Conservation (phyloP, 2,329 filamentous ascomycete genomes). For the Nothophoma quercina region DNA sequence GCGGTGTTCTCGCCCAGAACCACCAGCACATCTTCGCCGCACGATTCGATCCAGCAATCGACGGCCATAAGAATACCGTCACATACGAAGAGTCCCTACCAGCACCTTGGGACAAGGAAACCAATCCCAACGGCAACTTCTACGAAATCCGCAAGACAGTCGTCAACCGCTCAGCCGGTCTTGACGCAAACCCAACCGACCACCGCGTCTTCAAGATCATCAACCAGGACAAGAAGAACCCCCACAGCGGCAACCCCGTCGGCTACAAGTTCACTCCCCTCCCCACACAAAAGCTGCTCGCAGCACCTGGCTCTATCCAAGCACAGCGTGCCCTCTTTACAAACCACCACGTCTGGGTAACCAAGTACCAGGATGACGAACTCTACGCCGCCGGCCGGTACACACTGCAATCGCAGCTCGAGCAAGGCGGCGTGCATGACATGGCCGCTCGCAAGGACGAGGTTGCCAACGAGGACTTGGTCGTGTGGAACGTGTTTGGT, state of each 20-base stretch:
- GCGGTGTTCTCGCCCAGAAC: slow-evolving; percentile 71
- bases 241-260: slow-evolving; percentile 54
- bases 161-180: slow-evolving; percentile 56
- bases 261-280: slow-evolving; percentile 59
- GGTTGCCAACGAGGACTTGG: slow-evolving; percentile 56
- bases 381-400: slow-evolving; percentile 59
- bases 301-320: slow-evolving; percentile 55
- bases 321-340: slow-evolving; percentile 58
- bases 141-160: slow-evolving; percentile 63
- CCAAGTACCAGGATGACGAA: slow-evolving; percentile 61
- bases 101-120: slow-evolving; percentile 58
- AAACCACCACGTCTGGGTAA: slow-evolving; percentile 62
- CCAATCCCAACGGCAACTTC: slow-evolving; percentile 68
- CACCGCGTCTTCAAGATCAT: slow-evolving; percentile 65
- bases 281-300: slow-evolving; percentile 60
- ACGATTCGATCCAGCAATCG: slow-evolving; percentile 68
- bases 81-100: slow-evolving; percentile 62
- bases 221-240: slow-evolving; percentile 57
- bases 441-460: slow-evolving; percentile 54
- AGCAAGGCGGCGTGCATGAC: slow-evolving; percentile 55
- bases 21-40: slow-evolving; percentile 72
- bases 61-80: slow-evolving; percentile 63
- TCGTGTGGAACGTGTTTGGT: slow-evolving; percentile 60
- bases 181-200: slow-evolving; percentile 62
- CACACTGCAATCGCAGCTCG: slow-evolving; percentile 55